phyloP scores from a whole-genome alignment of 1,139 yeast species.

The Saccharomyces hybrid region DNA sequence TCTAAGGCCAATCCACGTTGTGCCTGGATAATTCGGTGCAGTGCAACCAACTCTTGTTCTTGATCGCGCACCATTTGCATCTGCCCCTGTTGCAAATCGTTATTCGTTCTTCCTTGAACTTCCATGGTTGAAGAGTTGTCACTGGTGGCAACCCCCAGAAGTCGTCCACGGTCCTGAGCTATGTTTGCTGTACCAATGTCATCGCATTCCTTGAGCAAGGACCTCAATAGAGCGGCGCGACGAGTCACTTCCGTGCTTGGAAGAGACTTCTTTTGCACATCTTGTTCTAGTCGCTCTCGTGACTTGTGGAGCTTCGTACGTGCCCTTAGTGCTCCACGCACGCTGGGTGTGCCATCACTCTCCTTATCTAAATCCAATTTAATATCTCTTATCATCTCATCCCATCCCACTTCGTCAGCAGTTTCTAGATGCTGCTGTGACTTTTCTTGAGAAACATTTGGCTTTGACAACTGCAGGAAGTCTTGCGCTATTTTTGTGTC shows the following conservation, averaged over 20 bases:
- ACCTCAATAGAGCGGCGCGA: background rate
- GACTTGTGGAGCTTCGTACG: background rate
- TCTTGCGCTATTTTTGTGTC: conserved; percentile 31
- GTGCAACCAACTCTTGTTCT: conserved; percentile 54
- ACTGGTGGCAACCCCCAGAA: background rate
- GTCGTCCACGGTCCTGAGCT: background rate
- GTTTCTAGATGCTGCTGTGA: background rate
- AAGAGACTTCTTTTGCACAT: background rate
- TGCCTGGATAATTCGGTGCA: conserved; percentile 50
- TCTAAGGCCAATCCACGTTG: conserved; percentile 69
- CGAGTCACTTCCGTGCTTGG: background rate
- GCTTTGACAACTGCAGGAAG: conserved; percentile 32
- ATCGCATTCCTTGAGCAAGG: background rate
- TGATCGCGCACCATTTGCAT: conserved; percentile 51
- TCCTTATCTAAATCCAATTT: conserved; percentile 9
- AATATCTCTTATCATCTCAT: conserved; percentile 11
- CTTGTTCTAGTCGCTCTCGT: background rate
- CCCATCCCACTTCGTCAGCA: background rate
- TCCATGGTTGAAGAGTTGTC: background rate
- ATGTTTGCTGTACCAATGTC: background rate
- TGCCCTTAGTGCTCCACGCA: background rate
- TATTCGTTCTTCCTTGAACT: conserved; percentile 30
- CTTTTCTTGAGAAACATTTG: conserved; percentile 11
- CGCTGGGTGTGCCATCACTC: conserved; percentile 8
- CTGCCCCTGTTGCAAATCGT: conserved; percentile 58